These are phyloP conservation scores for Poronia punctata DNA, from an alignment of 495 filamentous ascomycete genomes.

Conservation along the genomic window DNA sequence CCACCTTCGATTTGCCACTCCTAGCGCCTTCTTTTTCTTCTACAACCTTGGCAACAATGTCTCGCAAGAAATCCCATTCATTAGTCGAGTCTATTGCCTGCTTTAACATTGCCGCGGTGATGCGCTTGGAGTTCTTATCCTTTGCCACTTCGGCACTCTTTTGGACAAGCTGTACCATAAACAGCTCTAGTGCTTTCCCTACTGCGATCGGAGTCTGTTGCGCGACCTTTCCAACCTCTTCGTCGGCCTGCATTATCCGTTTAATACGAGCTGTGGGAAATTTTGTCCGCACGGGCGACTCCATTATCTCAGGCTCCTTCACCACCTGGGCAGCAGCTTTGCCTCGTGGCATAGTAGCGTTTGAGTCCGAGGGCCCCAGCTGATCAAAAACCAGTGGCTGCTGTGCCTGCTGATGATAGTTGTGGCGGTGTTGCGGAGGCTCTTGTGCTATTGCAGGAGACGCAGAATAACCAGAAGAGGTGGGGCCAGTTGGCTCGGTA, in stretches of 20 bases:
- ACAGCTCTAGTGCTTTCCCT: slow-evolving; percentile 91
- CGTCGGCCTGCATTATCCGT: slow-evolving; percentile 98
- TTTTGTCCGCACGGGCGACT: slow-evolving; percentile 80
- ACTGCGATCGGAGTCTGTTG: slow-evolving; percentile 94
- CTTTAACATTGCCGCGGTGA: slow-evolving; percentile 86
- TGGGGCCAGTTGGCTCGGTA: slow-evolving; percentile 11
- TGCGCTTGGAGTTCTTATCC: slow-evolving; percentile 75
- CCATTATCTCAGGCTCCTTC: slow-evolving; percentile 32
- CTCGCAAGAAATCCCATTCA: slow-evolving; percentile 84
- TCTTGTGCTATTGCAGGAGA: slow-evolving; percentile 12
- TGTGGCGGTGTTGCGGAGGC: neutral
- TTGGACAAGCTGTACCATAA: slow-evolving; percentile 89
- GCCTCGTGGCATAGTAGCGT: slow-evolving; percentile 38
- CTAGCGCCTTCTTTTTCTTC: slow-evolving; percentile 48
- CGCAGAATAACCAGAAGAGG: too few relatives aligned
- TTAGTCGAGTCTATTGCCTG: slow-evolving; percentile 77
- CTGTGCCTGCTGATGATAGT: neutral
- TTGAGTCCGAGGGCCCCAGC: slow-evolving; percentile 32
- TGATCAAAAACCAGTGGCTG: slow-evolving; percentile 6
- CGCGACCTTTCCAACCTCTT: slow-evolving; percentile 97
- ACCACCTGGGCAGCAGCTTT: slow-evolving; percentile 28
- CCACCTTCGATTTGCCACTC: slow-evolving; percentile 23
- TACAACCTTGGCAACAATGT: slow-evolving; percentile 83
- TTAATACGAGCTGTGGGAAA: slow-evolving; percentile 98
- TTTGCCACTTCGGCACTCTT: slow-evolving; percentile 79